Conservation (phyloP, 495 filamentous ascomycete genomes). For the Penicillium egyptiacum region DNA sequence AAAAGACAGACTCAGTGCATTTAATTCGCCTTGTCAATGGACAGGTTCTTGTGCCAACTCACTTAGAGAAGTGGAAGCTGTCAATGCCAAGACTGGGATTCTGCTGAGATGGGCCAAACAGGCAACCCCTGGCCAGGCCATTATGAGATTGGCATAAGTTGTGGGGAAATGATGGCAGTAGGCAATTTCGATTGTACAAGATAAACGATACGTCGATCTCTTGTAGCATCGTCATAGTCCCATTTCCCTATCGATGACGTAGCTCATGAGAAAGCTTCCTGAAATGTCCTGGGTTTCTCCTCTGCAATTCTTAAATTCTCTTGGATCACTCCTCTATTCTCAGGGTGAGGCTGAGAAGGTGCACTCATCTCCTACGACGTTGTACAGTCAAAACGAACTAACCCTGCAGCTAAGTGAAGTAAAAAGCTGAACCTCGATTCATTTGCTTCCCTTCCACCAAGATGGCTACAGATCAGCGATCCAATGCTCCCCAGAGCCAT, state of each 20-base stretch:
- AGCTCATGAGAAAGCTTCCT: constrained; percentile 16
- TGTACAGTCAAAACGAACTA: background rate
- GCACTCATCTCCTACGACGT: background rate
- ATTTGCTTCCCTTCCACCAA: background rate
- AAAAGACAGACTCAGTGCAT: no score
- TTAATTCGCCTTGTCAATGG: no score
- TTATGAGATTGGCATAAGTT: background rate
- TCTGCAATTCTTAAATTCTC: background rate
- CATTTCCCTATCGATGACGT: constrained; percentile 29
- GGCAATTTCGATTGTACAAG: background rate
- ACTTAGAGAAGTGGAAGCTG: no score
- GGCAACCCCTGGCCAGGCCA: background rate
- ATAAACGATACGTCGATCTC: constrained; percentile 13
- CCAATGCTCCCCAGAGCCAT: constrained; percentile 27
- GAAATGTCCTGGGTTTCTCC: background rate
- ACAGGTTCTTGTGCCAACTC: no score
- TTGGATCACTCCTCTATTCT: background rate
- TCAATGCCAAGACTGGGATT: no score
- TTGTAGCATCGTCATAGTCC: constrained; percentile 20
- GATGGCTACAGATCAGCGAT: constrained; percentile 27
- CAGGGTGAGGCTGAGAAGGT: constrained; percentile 6
- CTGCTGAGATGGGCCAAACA: no score
- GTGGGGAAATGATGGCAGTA: constrained; percentile 11
- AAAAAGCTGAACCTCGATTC: background rate
- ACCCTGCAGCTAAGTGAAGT: background rate